Evolutionary conservation across 148 eudicot species (phyloP).

Genomic region (Chenopodium suecicum): DNA sequence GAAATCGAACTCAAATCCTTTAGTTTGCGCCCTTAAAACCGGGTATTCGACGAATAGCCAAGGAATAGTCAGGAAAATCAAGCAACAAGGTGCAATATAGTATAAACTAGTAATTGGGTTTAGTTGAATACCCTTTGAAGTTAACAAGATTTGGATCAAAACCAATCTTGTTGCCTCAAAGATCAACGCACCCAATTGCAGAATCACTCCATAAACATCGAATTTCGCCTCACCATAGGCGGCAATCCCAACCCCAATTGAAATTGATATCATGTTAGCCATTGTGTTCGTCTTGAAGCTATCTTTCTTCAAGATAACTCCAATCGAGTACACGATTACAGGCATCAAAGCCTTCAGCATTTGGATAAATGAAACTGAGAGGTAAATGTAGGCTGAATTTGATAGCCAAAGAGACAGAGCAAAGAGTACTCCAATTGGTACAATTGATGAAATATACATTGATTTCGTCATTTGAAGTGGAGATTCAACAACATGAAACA

Average conservation of each 20-base stretch:
- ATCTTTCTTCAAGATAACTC: conserved; percentile 46
- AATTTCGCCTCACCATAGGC: conserved; percentile 67
- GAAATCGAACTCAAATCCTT: conserved; percentile 38
- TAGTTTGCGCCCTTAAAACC: conserved; percentile 24
- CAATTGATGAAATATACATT: conserved; percentile 42
- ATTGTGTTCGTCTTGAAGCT: conserved; percentile 36
- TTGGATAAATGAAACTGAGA: conserved; percentile 69
- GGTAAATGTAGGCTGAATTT: conserved; percentile 67
- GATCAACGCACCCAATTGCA: conserved; percentile 51
- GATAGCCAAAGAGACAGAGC: conserved; percentile 67
- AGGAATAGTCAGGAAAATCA: conserved; percentile 44
- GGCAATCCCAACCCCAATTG: conserved; percentile 59
- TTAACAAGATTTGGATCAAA: conserved; percentile 56
- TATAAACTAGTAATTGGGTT: conserved; percentile 62
- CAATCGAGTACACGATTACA: conserved; percentile 55
- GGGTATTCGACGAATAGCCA: conserved; percentile 65
- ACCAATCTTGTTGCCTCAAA: conserved; percentile 68
- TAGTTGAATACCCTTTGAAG: conserved; percentile 54
- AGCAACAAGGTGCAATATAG: conserved; percentile 65
- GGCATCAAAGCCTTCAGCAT: conserved; percentile 75
- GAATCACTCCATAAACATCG: conserved; percentile 48
- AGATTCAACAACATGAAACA: conserved; percentile 42
- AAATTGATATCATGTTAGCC: conserved; percentile 57
- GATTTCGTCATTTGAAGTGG: conserved; percentile 36
- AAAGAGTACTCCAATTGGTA: conserved; percentile 62